Evolutionary conservation across 2,329 filamentous ascomycete genomes (phyloP).

Genomic region (Colletotrichum cordylinicola): DNA sequence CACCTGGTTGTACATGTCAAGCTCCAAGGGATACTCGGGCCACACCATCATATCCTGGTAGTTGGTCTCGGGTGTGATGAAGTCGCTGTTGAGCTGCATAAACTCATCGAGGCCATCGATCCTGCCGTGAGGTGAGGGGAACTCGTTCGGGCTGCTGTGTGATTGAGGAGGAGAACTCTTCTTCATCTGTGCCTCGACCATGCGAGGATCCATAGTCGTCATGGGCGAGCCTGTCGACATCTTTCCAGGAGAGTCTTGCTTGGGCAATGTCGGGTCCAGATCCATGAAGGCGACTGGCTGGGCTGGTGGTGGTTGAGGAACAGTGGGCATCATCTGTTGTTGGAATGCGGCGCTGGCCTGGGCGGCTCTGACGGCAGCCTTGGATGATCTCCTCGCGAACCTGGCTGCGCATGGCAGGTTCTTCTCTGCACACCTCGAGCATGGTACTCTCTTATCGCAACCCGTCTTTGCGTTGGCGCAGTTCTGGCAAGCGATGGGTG

Average conservation of each 20-base stretch:
- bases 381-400: constrained; percentile 56
- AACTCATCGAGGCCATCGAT: constrained; percentile 48
- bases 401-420: constrained; percentile 44
- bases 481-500: constrained; percentile 43
- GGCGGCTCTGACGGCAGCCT: constrained; percentile 49
- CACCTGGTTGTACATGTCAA: constrained; percentile 45
- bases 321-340: constrained; percentile 26
- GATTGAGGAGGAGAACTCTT: constrained; percentile 37
- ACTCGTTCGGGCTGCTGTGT: constrained; percentile 38
- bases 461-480: constrained; percentile 45
- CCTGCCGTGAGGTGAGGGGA: constrained; percentile 41
- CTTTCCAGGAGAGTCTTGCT: constrained; percentile 30
- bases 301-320: constrained; percentile 12
- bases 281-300: constrained; percentile 43
- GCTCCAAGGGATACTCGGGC: constrained; percentile 48
- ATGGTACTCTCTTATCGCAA: constrained; percentile 43
- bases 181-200: constrained; percentile 32
- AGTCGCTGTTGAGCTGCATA: constrained; percentile 42
- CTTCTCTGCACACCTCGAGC: constrained; percentile 42
- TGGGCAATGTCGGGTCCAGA: constrained; percentile 32
- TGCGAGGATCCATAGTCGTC: constrained; percentile 35
- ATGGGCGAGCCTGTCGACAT: constrained; percentile 33
- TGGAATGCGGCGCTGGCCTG: constrained; percentile 42
- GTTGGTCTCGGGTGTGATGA: constrained; percentile 37
- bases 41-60: constrained; percentile 52